These are phyloP conservation scores for Cryptococcus depauperatus DNA, from an alignment of 1,284 basidiomycete species.

Conservation along the genomic window DNA sequence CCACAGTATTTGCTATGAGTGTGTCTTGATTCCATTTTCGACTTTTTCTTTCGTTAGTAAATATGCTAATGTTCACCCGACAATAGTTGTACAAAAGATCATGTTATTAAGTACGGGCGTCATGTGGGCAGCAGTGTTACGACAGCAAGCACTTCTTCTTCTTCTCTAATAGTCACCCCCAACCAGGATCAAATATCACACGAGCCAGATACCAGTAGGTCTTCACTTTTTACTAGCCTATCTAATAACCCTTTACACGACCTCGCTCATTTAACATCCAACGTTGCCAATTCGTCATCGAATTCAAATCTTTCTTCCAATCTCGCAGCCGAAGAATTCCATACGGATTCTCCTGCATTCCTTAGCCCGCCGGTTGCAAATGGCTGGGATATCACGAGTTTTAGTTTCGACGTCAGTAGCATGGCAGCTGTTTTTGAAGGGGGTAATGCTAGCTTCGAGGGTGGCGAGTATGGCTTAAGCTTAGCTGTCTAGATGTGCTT, in stretches of 20 bases:
- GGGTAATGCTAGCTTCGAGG: slow-evolving; percentile 17
- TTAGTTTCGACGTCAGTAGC: slow-evolving; percentile 25
- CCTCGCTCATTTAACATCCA: too few species aligned
- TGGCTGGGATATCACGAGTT: slow-evolving; percentile 22
- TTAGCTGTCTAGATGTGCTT: too few species aligned
- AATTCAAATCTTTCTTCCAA: too few species aligned
- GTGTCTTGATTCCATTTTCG: neutral
- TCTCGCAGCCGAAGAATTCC: too few species aligned
- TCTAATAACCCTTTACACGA: too few species aligned
- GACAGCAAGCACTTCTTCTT: too few species aligned
- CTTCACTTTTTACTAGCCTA: too few species aligned
- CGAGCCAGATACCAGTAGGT: too few species aligned
- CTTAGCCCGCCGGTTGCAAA: neutral
- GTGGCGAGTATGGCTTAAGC: slow-evolving; percentile 7
- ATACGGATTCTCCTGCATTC: neutral
- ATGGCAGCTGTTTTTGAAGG: slow-evolving; percentile 17
- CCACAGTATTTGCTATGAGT: slow-evolving; percentile 1
- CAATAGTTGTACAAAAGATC: neutral
- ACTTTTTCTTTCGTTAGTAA: neutral
- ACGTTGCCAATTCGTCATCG: too few species aligned
- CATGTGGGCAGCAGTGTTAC: too few species aligned
- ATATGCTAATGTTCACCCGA: neutral
- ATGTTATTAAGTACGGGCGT: neutral
- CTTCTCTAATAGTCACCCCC: too few species aligned
- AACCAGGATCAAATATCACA: too few species aligned